Evolutionary conservation across 2,329 filamentous ascomycete genomes (phyloP).

Genomic region (Ophiocordyceps polyrhachis-furcata): DNA sequence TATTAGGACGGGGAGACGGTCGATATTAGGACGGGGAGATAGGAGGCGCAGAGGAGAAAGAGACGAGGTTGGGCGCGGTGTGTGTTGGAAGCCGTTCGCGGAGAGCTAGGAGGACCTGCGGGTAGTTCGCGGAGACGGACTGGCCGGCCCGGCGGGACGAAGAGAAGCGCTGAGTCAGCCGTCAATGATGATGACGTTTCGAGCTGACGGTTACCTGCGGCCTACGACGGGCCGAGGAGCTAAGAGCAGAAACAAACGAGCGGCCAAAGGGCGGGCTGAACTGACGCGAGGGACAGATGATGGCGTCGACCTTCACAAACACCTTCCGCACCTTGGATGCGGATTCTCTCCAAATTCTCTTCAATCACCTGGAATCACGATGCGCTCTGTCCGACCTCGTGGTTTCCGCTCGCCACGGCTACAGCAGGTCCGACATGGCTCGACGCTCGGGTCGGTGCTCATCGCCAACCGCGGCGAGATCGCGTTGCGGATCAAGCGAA

Average conservation of each 20-base stretch:
- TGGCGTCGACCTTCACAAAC: not conserved
- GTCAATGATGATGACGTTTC: not conserved
- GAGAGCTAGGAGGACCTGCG: too few species aligned
- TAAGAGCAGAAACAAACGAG: not conserved
- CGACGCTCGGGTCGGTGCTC: conserved; percentile 53
- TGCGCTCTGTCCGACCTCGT: conserved; percentile 36
- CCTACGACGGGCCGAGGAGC: not conserved
- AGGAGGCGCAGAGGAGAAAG: not conserved
- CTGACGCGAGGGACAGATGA: not conserved
- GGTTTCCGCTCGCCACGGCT: conserved; percentile 26
- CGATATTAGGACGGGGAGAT: too few species aligned
- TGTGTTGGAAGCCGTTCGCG: not conserved
- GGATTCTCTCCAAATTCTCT: not conserved
- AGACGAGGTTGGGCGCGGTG: not conserved
- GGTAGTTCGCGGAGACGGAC: too few species aligned
- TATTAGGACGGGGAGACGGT: too few species aligned
- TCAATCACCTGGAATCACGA: conserved; percentile 10
- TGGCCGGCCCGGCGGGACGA: not conserved
- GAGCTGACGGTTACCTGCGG: not conserved
- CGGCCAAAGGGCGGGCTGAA: not conserved
- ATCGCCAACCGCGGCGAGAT: conserved; percentile 98
- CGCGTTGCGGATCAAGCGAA: conserved; percentile 77
- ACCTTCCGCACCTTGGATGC: not conserved
- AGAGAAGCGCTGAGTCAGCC: not conserved
- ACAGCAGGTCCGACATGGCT: conserved; percentile 20